Conservation (phyloP, 805 yeast genomes). For the Kazachstania kunashirensis region DNA sequence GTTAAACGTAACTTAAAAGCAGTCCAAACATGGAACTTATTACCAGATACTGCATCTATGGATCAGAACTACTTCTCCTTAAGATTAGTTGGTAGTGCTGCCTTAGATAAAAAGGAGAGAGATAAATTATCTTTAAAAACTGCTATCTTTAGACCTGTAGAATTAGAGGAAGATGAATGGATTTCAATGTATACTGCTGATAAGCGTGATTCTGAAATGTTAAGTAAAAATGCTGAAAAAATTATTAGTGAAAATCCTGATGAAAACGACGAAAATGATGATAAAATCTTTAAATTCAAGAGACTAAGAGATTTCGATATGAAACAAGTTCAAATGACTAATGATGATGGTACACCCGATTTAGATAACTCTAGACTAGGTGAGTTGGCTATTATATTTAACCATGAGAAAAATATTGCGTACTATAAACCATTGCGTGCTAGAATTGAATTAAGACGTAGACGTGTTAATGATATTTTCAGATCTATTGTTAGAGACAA, state of each 20-base stretch:
- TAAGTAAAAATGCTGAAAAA: slow-evolving; percentile 35
- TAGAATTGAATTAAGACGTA: slow-evolving; percentile 71
- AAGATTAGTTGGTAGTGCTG: slow-evolving; percentile 49
- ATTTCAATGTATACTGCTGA: slow-evolving; percentile 55
- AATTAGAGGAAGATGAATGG: slow-evolving; percentile 66
- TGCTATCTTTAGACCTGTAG: slow-evolving; percentile 64
- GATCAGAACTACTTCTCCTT: slow-evolving; percentile 64
- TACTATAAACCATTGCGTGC: slow-evolving; percentile 71
- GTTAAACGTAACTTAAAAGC: slow-evolving; percentile 63
- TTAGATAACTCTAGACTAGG: slow-evolving; percentile 14
- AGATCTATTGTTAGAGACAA: slow-evolving; percentile 40
- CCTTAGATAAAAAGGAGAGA: slow-evolving; percentile 30
- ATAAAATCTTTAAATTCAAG: slow-evolving; percentile 44
- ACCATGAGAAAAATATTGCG: slow-evolving; percentile 46
- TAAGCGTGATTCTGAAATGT: slow-evolving; percentile 32
- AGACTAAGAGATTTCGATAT: slow-evolving; percentile 77
- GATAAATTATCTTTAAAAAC: slow-evolving; percentile 36
- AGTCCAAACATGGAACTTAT: slow-evolving; percentile 63
- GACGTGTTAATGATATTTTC: slow-evolving; percentile 49
- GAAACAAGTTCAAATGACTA: slow-evolving; percentile 34
- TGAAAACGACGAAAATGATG: slow-evolving; percentile 38
- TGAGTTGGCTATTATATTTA: slow-evolving; percentile 61
- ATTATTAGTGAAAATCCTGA: slow-evolving; percentile 20
- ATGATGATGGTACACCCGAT: neutral
- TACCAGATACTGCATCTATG: slow-evolving; percentile 87